phyloP scores from a whole-genome alignment of 2,329 filamentous ascomycete species.

The Pseudogymnoascus verrucosus region DNA sequence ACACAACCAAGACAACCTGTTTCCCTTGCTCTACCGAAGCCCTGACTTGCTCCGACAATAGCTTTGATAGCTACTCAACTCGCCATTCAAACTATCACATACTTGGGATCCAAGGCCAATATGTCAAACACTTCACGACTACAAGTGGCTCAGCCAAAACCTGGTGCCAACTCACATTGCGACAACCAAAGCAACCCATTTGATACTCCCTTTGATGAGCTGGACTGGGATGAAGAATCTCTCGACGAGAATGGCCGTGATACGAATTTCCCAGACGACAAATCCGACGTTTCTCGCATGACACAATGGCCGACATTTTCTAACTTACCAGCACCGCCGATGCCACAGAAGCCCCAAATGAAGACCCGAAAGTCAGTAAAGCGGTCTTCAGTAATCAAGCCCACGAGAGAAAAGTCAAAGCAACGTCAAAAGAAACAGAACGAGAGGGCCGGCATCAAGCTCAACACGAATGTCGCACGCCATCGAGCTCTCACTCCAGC shows the following conservation, averaged over 20 bases:
- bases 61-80: background rate
- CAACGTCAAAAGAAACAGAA: slow-evolving; percentile 54
- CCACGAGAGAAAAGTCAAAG: slow-evolving; percentile 43
- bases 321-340: slow-evolving; percentile 15
- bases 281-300: slow-evolving; percentile 9
- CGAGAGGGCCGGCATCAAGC: slow-evolving; percentile 53
- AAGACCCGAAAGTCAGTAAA: slow-evolving; percentile 8
- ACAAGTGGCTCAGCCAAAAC: background rate
- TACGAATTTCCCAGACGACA: background rate
- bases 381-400: slow-evolving; percentile 28
- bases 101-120: background rate
- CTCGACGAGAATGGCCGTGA: slow-evolving; percentile 18
- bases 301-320: slow-evolving; percentile 20
- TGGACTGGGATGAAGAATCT: slow-evolving; percentile 18
- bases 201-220: slow-evolving; percentile 16
- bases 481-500: slow-evolving; percentile 37
- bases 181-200: slow-evolving; percentile 19
- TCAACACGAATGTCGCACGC: slow-evolving; percentile 61
- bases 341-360: slow-evolving; percentile 18
- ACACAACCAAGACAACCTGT: background rate
- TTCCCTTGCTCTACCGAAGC: background rate
- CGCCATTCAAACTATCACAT: background rate
- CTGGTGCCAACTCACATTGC: background rate
- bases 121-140: background rate
- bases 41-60: background rate